Percentiles rank a stretch among this genome's conserved stretches.
Evolutionary conservation across 768 basidiomycete genomes (phyloP).

Genomic region (Podaxis sp.): DNA sequence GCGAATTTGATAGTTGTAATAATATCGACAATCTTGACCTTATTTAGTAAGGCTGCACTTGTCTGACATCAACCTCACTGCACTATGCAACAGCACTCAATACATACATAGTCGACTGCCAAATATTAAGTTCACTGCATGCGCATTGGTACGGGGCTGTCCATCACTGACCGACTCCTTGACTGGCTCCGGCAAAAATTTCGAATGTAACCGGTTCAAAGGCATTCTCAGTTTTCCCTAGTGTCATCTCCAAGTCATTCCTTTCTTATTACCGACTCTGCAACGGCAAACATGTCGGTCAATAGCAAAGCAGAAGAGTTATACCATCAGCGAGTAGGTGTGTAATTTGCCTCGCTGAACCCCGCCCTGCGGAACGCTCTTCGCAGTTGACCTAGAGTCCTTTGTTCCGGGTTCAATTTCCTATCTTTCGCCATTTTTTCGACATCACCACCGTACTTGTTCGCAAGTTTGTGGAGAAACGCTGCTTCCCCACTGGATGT

Average conservation of each 20-base stretch:
- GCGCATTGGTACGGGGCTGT: neutral
- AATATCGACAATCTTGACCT: conserved; percentile 8
- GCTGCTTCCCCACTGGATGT: conserved; percentile 64
- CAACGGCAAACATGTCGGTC: neutral
- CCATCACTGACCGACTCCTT: neutral
- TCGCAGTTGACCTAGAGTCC: conserved; percentile 74
- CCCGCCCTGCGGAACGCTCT: conserved; percentile 59
- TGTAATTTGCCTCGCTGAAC: conserved; percentile 18
- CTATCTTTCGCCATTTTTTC: conserved; percentile 77
- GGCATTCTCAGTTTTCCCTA: neutral
- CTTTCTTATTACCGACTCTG: neutral
- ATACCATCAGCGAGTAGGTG: neutral
- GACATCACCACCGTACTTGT: conserved; percentile 67
- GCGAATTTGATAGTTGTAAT: neutral
- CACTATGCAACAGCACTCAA: neutral
- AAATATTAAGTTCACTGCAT: neutral
- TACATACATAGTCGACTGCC: neutral
- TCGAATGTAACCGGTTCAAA: neutral
- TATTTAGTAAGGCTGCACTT: neutral
- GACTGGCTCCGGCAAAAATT: neutral
- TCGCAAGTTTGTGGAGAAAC: conserved; percentile 63
- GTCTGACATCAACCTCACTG: neutral
- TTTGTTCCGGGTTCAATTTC: conserved; percentile 77
- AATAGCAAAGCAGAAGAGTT: neutral
- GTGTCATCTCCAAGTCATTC: neutral